phyloP scores from a whole-genome alignment of 2,329 filamentous ascomycete species.

The Tolypocladium tundrense region DNA sequence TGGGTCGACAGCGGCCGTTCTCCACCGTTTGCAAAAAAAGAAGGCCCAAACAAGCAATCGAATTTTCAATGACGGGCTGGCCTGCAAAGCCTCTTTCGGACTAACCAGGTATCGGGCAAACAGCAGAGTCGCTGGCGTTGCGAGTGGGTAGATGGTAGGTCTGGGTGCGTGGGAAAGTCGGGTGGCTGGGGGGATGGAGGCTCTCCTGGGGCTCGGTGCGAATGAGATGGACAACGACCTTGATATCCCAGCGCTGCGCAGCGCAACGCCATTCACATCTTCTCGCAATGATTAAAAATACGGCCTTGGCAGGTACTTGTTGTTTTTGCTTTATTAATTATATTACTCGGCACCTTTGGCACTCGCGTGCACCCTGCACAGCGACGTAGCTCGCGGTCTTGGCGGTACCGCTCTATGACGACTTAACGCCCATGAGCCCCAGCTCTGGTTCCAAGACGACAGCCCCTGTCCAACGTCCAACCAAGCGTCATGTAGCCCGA shows the following conservation, averaged over 20 bases:
- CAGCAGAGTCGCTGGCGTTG: neutral
- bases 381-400: neutral
- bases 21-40: neutral
- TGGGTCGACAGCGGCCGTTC: neutral
- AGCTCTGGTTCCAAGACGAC: neutral
- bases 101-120: neutral
- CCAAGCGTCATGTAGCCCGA: neutral
- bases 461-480: neutral
- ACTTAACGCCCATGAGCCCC: constrained; percentile 11
- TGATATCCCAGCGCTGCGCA: neutral
- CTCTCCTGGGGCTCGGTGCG: neutral
- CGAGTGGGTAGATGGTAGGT: neutral
- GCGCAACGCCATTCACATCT: neutral
- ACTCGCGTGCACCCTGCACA: neutral
- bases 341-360: constrained; percentile 3
- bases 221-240: neutral
- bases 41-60: neutral
- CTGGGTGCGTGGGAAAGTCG: neutral
- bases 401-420: constrained; percentile 15
- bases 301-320: neutral
- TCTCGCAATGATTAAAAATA: neutral
- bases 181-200: constrained; percentile 2
- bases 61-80: neutral
- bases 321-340: neutral
- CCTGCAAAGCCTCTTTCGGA: neutral